Evolutionary conservation across 306 rosid species (phyloP), one percentile per base, ranked within the genome.

Genomic region (Ochetophila trinervis): DNA sequence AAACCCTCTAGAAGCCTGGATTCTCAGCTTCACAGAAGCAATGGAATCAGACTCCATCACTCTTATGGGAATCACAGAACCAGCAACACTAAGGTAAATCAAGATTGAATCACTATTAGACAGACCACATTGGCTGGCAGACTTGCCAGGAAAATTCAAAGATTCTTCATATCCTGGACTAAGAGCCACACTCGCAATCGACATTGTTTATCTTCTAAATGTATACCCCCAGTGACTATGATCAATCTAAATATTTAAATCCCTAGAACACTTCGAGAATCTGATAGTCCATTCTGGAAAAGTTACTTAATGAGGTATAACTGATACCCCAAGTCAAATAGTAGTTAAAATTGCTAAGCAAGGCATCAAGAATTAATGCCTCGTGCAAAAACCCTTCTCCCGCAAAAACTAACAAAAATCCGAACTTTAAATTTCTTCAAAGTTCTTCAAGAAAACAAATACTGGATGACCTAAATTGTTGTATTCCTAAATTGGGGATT

Each of bases 11-110:
- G 62, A 78, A 63, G 82, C 82, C 65, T 86, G 90, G 67, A 88
- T 88, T 78, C 86, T 84, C 72, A 88, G 82, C 76, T 88, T 88
- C 85, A 84, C 86, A n/a, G 84, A 82, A 52, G 90, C 90, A 67
- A 88, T 86, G 15, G 92, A 84, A 57, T 88, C 90, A 0, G 90
- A 82, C 79, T 82, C 80, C 74, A 71, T 67, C 64, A 86, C 70
- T 52, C 62, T 80, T 89, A 88, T 78, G n/a, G 89, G 96, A 71
- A 74, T 62, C 79, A 83, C 70, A 58, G 92, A 86, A 60, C 81
- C 86, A 78, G 82, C 81, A 60, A 84, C 85, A 61, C 82, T 71
- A 20, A 86, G 74, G 83, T 78, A 84, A 55, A 88, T 82, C 83
- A 79, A 68, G 66, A 84, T 86, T 0, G 86, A 66, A 15, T 76